Evolutionary conservation across 495 filamentous ascomycete species (phyloP), one percentile per base, ranked within the genome.

Genomic region (Trichoderma orchidacearum): DNA sequence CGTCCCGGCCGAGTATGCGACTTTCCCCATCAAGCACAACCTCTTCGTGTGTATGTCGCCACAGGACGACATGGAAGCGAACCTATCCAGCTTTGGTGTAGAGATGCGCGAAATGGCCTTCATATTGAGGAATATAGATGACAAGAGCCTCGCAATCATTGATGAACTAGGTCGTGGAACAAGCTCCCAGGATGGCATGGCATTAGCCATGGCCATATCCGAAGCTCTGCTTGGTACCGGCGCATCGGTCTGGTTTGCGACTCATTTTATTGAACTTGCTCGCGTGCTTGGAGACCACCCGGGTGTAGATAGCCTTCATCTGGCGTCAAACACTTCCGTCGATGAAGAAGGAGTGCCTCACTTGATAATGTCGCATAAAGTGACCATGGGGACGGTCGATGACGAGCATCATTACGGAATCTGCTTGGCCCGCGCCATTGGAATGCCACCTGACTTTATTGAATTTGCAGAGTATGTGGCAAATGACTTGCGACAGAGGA

Each of bases 61-160:
- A 48, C 85, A 94, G 52, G 94, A 98, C 66, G 87, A 81, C 60
- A 87, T 94, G 21, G 89, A 95, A 72, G 84, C 85, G 15, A 97
- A 95, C 63, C 81, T 93, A 28, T 96, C 92, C 0, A 95, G 89
- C 1, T 97, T 96, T 64, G 89, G 87, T 0, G 80, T 90, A 13
- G 94, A 97, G 70, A 96, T 98, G 93, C 78, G 87, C 51, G 94
- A 96, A 65, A 95, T 89, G 67, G 90, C 90, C 15, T 90, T 94
- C 66, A 95, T 96, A 59, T 72, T 96, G 3, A 80, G 81, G 58
- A 87, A 92, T 58, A 76, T 93, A 56, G 84, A 90, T 59, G 73
- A 75, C 5, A 73, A 79, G 15, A 90, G 88, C 62, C 72, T 96
- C 68, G 82, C 86, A 15, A 87, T 98, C 48, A 80, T 97, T 58